phyloP scores from a whole-genome alignment of 768 basidiomycete genomes.

The Tylopilus sp. region DNA sequence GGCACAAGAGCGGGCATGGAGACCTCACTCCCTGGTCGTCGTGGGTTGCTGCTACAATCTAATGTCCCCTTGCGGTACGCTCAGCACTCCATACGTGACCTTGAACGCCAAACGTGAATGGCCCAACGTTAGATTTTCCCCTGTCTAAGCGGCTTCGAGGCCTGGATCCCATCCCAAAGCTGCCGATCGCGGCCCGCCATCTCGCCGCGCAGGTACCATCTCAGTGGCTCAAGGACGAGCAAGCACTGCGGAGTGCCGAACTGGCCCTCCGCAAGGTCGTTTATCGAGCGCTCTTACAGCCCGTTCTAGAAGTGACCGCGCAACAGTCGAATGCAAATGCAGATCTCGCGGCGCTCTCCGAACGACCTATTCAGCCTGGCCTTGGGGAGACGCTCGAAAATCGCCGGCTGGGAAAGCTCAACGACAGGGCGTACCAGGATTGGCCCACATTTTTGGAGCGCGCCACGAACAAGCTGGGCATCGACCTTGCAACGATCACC shows the following conservation, averaged over 20 bases:
- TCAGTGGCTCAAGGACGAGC: slow-evolving; percentile 49
- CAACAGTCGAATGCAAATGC: neutral
- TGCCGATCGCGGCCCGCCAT: slow-evolving; percentile 48
- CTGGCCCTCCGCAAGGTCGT: slow-evolving; percentile 65
- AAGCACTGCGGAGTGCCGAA: slow-evolving; percentile 34
- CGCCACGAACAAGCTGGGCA: slow-evolving; percentile 27
- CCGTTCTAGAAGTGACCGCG: slow-evolving; percentile 17
- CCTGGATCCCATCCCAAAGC: slow-evolving; percentile 14
- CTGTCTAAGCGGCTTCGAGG: slow-evolving; percentile 35
- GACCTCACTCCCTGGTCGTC: slow-evolving; percentile 49
- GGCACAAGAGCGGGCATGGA: slow-evolving; percentile 40
- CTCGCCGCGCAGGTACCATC: slow-evolving; percentile 70
- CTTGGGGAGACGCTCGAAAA: slow-evolving; percentile 41
- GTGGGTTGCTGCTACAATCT: slow-evolving; percentile 84
- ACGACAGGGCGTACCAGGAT: slow-evolving; percentile 44
- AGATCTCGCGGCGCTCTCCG: neutral
- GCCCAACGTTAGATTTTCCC: slow-evolving; percentile 48
- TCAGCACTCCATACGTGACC: neutral
- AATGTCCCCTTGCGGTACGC: slow-evolving; percentile 47
- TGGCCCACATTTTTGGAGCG: slow-evolving; percentile 48
- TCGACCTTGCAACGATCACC: slow-evolving; percentile 13
- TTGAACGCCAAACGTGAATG: slow-evolving; percentile 1
- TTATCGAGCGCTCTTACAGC: slow-evolving; percentile 64
- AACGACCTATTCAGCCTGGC: slow-evolving; percentile 17
- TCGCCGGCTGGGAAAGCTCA: slow-evolving; percentile 51